These are phyloP conservation scores for Leptographium procerum DNA, from an alignment of 2,329 filamentous ascomycete genomes.

Conservation along the genomic window DNA sequence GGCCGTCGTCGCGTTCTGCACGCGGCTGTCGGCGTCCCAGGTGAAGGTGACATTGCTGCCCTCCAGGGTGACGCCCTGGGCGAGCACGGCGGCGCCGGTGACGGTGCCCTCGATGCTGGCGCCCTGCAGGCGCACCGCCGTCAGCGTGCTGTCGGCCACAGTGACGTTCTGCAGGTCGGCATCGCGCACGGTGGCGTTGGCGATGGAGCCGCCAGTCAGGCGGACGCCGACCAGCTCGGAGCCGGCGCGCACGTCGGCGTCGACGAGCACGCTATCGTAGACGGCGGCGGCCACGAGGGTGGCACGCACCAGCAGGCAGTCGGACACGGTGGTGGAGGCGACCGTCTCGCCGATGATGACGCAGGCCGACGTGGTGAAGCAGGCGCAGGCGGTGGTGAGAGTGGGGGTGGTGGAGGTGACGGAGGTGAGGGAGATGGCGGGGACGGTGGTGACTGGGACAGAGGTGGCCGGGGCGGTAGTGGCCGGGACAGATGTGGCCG, in stretches of 20 bases:
- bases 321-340: conserved; percentile 7
- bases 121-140: conserved; percentile 3
- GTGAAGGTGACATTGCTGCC: background rate
- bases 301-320: conserved; percentile 10
- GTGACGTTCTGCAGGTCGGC: conserved; percentile 5
- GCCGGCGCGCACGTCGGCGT: conserved; percentile 4
- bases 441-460: background rate
- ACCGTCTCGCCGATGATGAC: conserved; percentile 11
- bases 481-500: background rate
- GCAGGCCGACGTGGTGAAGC: conserved; percentile 8
- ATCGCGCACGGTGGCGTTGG: conserved; percentile 7
- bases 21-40: background rate
- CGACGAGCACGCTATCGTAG: conserved; percentile 10
- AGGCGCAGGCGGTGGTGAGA: background rate
- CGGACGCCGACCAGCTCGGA: conserved; percentile 8
- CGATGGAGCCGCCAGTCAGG: conserved; percentile 11
- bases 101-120: background rate
- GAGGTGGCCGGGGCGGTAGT: background rate
- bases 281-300: conserved; percentile 8
- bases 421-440: background rate
- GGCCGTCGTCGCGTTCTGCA: conserved; percentile 1
- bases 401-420: background rate
- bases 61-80: background rate
- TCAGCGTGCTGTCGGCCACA: background rate
- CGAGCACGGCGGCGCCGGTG: background rate